Evolutionary conservation across 2,329 filamentous ascomycete genomes (phyloP).

Genomic region (Talaromyces sp.): DNA sequence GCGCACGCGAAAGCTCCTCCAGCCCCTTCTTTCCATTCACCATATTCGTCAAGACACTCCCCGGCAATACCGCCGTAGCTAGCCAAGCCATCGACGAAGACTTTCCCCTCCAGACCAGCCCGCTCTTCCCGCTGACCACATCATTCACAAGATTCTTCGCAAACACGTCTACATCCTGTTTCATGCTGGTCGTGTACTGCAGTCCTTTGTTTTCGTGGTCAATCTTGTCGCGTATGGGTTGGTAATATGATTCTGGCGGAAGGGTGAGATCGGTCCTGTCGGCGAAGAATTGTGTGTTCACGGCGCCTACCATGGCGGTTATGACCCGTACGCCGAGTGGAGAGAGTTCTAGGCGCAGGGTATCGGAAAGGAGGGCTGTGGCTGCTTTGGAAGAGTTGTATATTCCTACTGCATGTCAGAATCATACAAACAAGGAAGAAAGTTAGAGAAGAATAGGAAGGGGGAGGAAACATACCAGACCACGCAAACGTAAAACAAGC

Average conservation of each 20-base stretch:
- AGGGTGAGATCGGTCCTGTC: neutral
- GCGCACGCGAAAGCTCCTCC: neutral
- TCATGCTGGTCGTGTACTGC: neutral
- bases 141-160: slow-evolving; percentile 1
- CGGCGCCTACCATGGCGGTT: slow-evolving; percentile 3
- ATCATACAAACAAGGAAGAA: neutral
- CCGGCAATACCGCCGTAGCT: neutral
- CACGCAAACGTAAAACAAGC: slow-evolving; percentile 26
- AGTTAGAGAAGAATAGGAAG: neutral
- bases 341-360: slow-evolving; percentile 33
- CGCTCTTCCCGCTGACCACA: neutral
- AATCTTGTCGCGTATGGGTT: neutral
- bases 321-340: slow-evolving; percentile 4
- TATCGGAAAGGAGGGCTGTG: slow-evolving; percentile 20
- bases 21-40: neutral
- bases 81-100: neutral
- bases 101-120: neutral
- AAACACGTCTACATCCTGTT: neutral
- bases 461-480: slow-evolving; percentile 19
- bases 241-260: neutral
- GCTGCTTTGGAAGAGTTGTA: slow-evolving; percentile 29
- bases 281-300: slow-evolving; percentile 3
- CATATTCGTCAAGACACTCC: neutral
- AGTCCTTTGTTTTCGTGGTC: neutral
- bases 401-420: neutral